These are phyloP conservation scores for Rhodamnia rubescens DNA, from an alignment of 345 rosid genomes.

Conservation along the genomic window DNA sequence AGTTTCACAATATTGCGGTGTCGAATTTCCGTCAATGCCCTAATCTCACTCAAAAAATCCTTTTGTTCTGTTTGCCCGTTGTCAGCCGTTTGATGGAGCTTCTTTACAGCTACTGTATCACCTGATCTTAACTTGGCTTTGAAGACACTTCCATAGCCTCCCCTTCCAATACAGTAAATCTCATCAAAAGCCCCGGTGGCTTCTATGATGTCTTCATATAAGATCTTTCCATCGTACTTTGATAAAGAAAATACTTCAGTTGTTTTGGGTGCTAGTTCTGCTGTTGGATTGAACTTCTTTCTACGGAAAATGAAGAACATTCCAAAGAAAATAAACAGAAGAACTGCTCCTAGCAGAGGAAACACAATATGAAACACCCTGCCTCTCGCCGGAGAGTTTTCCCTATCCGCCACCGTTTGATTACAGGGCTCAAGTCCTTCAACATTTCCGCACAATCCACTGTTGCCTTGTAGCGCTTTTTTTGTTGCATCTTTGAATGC, in stretches of 20 bases:
- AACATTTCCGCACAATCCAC: slow-evolving; percentile 13
- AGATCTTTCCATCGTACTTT: slow-evolving; percentile 1
- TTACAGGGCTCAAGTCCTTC: slow-evolving; percentile 4
- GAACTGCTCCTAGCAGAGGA: neutral
- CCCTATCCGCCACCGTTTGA: neutral
- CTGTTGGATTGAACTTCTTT: neutral
- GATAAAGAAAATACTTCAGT: too few species aligned
- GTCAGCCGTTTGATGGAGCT: neutral
- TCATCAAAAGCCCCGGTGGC: slow-evolving; percentile 1
- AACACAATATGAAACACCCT: neutral
- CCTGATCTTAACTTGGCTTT: slow-evolving; percentile 5
- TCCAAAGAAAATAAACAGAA: neutral
- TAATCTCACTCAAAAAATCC: slow-evolving; percentile 5
- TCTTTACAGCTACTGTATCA: slow-evolving; percentile 16
- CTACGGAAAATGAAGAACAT: neutral
- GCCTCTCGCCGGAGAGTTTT: neutral
- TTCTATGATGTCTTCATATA: slow-evolving; percentile 11
- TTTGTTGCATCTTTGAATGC: slow-evolving; percentile 12
- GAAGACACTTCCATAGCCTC: slow-evolving; percentile 19
- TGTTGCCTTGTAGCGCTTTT: neutral
- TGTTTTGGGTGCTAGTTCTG: neutral
- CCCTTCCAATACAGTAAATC: slow-evolving; percentile 9
- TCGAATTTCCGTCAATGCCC: slow-evolving; percentile 3
- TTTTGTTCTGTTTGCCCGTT: neutral
- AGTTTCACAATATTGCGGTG: slow-evolving; percentile 6